Evolutionary conservation across 2,329 filamentous ascomycete genomes (phyloP).

Genomic region (Exophiala alcalophila): DNA sequence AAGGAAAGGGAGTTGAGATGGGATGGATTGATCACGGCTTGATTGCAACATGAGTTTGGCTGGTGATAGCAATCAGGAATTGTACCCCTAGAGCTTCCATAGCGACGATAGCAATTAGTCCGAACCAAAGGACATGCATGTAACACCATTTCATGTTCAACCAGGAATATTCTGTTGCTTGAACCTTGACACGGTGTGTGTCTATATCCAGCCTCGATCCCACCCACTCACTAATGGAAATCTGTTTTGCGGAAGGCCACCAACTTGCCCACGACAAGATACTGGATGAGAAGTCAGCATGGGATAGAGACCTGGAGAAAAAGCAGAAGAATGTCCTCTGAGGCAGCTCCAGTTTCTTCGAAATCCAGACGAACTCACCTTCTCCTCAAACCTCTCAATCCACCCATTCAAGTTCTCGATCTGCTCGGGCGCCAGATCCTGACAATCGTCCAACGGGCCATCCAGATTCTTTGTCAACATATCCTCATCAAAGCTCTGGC

Average conservation of each 20-base stretch:
- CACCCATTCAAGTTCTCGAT: conserved; percentile 80
- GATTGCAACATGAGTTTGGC: conserved; percentile 6
- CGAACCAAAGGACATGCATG: conserved; percentile 13
- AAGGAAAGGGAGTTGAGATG: background rate
- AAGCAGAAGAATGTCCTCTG: too few relatives aligned
- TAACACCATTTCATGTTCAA: conserved; percentile 1
- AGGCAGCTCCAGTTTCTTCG: too few relatives aligned
- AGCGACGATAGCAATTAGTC: conserved; percentile 24
- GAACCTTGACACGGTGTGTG: background rate
- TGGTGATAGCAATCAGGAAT: conserved; percentile 4
- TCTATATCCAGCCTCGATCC: background rate
- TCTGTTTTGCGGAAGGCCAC: conserved; percentile 59
- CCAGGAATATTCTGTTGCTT: too few relatives aligned
- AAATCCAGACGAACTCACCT: conserved; percentile 40
- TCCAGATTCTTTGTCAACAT: conserved; percentile 92
- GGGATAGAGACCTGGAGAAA: too few relatives aligned
- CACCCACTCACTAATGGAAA: conserved; percentile 18
- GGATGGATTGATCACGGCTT: conserved; percentile 7
- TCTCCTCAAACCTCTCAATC: conserved; percentile 90
- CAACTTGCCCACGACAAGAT: conserved; percentile 86
- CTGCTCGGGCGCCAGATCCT: conserved; percentile 70
- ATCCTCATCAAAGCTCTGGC: conserved; percentile 87
- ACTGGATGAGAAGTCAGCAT: conserved; percentile 43
- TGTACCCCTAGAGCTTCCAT: conserved; percentile 25
- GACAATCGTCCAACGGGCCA: conserved; percentile 73